These are phyloP conservation scores for Fusarium sp. DNA, from an alignment of 2,329 filamentous ascomycete genomes.

Conservation along the genomic window DNA sequence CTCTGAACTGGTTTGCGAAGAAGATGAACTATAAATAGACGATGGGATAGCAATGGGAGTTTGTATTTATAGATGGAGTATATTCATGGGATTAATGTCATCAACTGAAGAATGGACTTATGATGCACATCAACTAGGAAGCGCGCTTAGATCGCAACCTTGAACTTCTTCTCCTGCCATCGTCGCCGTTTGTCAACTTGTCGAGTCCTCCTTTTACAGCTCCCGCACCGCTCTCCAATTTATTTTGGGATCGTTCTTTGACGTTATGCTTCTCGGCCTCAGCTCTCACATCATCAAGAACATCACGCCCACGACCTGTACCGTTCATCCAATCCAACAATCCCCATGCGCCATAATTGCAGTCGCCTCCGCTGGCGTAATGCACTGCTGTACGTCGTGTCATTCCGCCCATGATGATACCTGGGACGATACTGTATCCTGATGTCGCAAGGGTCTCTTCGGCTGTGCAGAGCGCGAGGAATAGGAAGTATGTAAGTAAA, in stretches of 20 bases:
- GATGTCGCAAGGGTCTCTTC: conserved; percentile 76
- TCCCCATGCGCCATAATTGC: conserved; percentile 72
- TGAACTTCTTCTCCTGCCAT: conserved; percentile 43
- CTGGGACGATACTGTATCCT: conserved; percentile 71
- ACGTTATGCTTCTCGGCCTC: conserved; percentile 68
- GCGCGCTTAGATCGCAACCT: conserved; percentile 42
- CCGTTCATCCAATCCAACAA: conserved; percentile 71
- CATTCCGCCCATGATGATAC: conserved; percentile 64
- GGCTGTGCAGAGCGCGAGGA: conserved; percentile 70
- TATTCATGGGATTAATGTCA: not conserved
- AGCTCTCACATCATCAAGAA: conserved; percentile 64
- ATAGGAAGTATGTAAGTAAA: conserved; percentile 76
- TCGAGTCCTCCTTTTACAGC: conserved; percentile 50
- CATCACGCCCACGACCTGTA: conserved; percentile 63
- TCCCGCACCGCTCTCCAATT: conserved; percentile 49
- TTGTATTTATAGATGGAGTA: conserved; percentile 29
- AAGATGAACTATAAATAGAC: conserved; percentile 54
- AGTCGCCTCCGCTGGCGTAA: conserved; percentile 64
- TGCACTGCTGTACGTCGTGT: conserved; percentile 59
- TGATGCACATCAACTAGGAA: conserved; percentile 2
- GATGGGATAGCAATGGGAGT: not conserved
- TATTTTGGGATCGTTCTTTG: conserved; percentile 54
- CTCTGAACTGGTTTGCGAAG: conserved; percentile 65
- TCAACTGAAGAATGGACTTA: not conserved
- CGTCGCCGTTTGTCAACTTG: conserved; percentile 44